phyloP scores from a whole-genome alignment of 192 early-diverging fungal species.

The Dissophora globulifera region DNA sequence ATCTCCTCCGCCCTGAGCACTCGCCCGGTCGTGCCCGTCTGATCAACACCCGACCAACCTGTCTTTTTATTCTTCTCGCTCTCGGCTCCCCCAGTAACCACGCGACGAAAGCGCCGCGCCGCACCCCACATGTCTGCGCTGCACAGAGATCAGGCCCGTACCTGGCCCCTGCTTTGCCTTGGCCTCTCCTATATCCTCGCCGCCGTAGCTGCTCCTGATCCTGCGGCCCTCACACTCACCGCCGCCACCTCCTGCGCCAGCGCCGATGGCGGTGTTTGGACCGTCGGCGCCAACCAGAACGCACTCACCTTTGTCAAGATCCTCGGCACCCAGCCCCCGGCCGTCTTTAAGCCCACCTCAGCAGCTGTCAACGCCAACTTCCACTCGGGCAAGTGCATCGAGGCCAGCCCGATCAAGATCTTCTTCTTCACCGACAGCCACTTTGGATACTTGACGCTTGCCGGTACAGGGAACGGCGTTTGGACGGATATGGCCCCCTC shows the following conservation, averaged over 20 bases:
- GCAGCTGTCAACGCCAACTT: background rate
- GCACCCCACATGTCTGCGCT: no score
- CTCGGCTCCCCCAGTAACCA: no score
- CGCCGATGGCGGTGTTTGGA: background rate
- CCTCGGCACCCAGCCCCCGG: background rate
- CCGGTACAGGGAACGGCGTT: background rate
- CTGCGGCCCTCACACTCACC: background rate
- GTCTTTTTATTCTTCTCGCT: no score
- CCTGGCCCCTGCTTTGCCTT: no score
- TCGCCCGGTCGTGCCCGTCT: no score
- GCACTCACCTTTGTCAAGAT: background rate
- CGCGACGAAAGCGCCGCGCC: no score
- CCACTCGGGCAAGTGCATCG: background rate
- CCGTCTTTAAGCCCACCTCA: background rate
- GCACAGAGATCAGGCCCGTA: no score
- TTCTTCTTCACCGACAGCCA: background rate
- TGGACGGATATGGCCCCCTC: no score
- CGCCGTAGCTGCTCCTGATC: background rate
- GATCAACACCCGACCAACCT: no score
- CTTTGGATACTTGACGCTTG: no score
- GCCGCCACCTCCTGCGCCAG: background rate
- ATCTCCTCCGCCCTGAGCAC: no score
- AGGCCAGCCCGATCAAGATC: background rate
- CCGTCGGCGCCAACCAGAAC: background rate
- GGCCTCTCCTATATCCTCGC: no score